Conservation (phyloP, 345 rosid species). For the Lepidium aucheri region DNA sequence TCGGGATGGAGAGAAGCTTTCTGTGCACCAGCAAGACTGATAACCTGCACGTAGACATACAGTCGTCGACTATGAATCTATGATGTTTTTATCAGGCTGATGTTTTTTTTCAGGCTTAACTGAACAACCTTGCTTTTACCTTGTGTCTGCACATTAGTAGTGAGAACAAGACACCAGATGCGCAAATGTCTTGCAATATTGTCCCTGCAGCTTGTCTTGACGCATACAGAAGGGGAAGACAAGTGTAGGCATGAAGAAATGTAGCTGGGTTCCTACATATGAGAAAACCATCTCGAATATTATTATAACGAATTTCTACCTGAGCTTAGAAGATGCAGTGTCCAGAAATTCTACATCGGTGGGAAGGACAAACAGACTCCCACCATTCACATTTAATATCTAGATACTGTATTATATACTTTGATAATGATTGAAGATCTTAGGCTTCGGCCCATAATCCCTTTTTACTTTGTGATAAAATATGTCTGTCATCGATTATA, state of each 20-base stretch:
- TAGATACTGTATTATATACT: background rate
- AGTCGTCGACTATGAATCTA: background rate
- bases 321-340: background rate
- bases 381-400: background rate
- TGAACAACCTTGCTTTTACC: constrained; percentile 26
- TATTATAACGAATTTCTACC: background rate
- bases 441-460: background rate
- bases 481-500: background rate
- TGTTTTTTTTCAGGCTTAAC: background rate
- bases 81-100: too few relatives aligned
- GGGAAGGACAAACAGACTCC: constrained; percentile 7
- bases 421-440: background rate
- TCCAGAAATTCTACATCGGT: background rate
- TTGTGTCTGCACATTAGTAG: constrained; percentile 80
- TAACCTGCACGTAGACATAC: constrained; percentile 47
- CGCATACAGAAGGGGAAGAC: constrained; percentile 82
- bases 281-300: constrained; percentile 1
- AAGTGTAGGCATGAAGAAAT: constrained; percentile 94
- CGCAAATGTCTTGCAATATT: constrained; percentile 86
- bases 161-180: constrained; percentile 81
- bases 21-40: constrained; percentile 95
- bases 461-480: background rate
- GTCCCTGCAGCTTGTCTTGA: constrained; percentile 85
- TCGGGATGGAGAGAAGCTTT: constrained; percentile 98
- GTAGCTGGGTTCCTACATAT: constrained; percentile 77